These are phyloP conservation scores for Fusarium setosum DNA, from an alignment of 2,329 filamentous ascomycete genomes.

Conservation along the genomic window DNA sequence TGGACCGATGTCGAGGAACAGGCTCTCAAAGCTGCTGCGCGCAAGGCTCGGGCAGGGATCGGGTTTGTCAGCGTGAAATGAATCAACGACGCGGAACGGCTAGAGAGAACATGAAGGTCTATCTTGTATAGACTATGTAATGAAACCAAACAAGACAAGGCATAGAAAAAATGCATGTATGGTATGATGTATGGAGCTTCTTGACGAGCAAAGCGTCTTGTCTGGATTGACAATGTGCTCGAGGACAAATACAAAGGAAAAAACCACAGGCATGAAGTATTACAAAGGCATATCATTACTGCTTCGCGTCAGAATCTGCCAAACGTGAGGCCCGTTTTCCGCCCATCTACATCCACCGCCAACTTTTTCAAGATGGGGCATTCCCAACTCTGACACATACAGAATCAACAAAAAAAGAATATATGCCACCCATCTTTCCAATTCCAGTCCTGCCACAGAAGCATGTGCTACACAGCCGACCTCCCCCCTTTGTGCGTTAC, in stretches of 20 bases:
- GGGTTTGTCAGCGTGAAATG: conserved; percentile 75
- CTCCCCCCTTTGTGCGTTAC: conserved; percentile 13
- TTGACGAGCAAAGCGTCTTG: too few relatives aligned
- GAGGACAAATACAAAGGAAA: background rate
- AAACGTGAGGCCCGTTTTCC: conserved; percentile 10
- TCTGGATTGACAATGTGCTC: background rate
- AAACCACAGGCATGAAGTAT: conserved; percentile 5
- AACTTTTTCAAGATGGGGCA: conserved; percentile 8
- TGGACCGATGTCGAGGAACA: conserved; percentile 77
- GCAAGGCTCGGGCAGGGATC: conserved; percentile 69
- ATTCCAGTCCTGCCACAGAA: conserved; percentile 8
- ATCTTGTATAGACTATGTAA: background rate
- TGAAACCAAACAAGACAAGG: background rate
- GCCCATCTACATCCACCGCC: background rate
- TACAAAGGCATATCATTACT: conserved; percentile 37
- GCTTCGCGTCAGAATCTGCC: conserved; percentile 32
- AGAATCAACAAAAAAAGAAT: conserved; percentile 19
- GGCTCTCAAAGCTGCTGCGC: conserved; percentile 67
- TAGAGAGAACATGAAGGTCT: background rate
- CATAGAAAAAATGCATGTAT: background rate
- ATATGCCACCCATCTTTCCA: conserved; percentile 21
- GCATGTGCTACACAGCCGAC: conserved; percentile 24
- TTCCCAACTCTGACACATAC: conserved; percentile 10
- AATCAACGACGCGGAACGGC: conserved; percentile 14
- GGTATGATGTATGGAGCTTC: too few relatives aligned